Evolutionary conservation across 73 alveolate genomes (phyloP), one percentile per base, ranked within the genome.

Genomic region (Paramecium octaurelia): DNA sequence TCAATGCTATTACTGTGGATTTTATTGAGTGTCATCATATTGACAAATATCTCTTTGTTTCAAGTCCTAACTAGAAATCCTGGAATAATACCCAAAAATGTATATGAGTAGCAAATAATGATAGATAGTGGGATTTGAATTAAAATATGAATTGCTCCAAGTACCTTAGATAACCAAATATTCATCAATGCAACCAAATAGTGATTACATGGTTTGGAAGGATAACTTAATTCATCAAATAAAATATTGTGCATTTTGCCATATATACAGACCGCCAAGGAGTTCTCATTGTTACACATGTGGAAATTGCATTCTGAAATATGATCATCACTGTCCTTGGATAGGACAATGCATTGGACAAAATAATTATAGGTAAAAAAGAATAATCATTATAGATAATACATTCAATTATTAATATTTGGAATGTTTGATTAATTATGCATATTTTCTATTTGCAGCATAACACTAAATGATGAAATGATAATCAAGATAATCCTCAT

Each of bases 251-350:
- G 83, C 92, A 38, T 59, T 85, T 6, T 89, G 94, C 42, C 68
- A 64, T 70, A 89, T 95, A 0, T 92, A 86, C 35, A 12, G 98
- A 57, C 97, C 98, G 36, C 96, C 96, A 46, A 86, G 98, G 21
- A 50, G 94, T 43, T 86, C 88, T 46, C 98, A 95, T 86, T 95
- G 98, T 93, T 48, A 85, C 69, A 92, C 76, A 54, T 95, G 98
- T 92, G 88, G 94, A 46, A 95, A 95, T 86, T 95, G 98, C 50
- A 94, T 94, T 12, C 94, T 86, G 8, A 84, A 86, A 12, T 95
- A 92, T 48, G 98, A 95, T 50, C 98, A 95, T 64, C 98, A 95
- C 75, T 95, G 98, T 70, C 92, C 92, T 18, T 95, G 98, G 98
- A 92, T 93, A 43, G 94, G 94, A 80, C 21, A 80, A 23, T 80